Evolutionary conservation across 2,329 filamentous ascomycete species (phyloP).

Genomic region (Dendryphion nanum): DNA sequence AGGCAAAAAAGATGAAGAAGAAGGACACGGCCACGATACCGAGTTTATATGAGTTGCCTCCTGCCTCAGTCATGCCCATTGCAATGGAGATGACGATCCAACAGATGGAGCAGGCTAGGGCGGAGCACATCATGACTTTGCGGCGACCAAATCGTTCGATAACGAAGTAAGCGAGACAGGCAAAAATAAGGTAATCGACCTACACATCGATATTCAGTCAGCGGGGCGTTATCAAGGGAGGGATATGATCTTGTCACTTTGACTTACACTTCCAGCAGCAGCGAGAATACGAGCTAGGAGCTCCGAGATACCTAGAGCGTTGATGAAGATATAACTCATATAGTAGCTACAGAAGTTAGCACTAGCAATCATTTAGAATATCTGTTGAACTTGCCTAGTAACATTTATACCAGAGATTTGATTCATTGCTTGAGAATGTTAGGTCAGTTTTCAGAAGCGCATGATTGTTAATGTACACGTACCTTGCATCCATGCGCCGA

Average conservation of each 20-base stretch:
- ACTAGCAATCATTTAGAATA: no score
- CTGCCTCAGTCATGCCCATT: conserved; percentile 41
- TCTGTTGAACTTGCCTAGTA: no score
- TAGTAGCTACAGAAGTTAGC: no score
- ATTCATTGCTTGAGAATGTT: not conserved
- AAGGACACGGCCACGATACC: conserved; percentile 51
- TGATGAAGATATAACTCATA: conserved; percentile 43
- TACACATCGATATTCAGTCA: conserved; percentile 17
- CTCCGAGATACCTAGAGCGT: conserved; percentile 38
- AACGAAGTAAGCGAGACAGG: conserved; percentile 44
- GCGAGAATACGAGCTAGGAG: conserved; percentile 35
- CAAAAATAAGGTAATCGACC: conserved; percentile 48
- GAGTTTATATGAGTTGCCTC: conserved; percentile 44
- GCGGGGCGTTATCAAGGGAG: no score
- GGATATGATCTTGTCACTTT: no score
- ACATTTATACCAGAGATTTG: conserved; percentile 17
- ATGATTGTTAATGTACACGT: conserved; percentile 32
- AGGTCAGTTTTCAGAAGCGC: not conserved
- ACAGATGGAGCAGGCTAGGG: conserved; percentile 50
- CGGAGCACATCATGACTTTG: conserved; percentile 49
- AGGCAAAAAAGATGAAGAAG: conserved; percentile 36
- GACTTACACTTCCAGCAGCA: conserved; percentile 37
- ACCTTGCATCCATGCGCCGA: conserved; percentile 47
- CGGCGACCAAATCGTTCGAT: conserved; percentile 51
- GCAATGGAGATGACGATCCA: conserved; percentile 50